phyloP scores from a whole-genome alignment of 371 early-diverging fungal species.

The Mucor racemosus region DNA sequence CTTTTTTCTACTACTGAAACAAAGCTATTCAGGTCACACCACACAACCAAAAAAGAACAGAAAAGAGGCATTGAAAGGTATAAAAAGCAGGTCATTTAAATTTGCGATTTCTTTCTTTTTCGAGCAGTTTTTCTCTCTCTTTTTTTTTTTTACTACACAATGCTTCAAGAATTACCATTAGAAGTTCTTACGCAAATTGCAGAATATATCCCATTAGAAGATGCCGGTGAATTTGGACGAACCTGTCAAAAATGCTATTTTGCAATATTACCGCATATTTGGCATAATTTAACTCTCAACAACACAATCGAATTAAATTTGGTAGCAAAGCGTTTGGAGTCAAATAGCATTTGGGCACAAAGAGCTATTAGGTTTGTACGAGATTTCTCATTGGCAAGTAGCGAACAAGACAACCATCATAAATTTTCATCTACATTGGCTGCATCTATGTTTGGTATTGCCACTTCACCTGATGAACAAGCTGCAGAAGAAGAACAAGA shows the following conservation, averaged over 20 bases:
- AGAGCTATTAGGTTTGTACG: slow-evolving; percentile 27
- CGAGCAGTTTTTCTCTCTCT: slow-evolving; percentile 12
- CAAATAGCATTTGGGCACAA: slow-evolving; percentile 23
- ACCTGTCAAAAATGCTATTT: slow-evolving; percentile 33
- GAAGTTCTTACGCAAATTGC: slow-evolving; percentile 32
- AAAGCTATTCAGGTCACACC: slow-evolving; percentile 1
- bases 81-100: slow-evolving; percentile 11
- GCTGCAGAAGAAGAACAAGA: not conserved
- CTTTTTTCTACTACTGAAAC: not conserved
- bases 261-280: slow-evolving; percentile 31
- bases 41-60: not conserved
- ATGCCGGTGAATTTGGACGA: slow-evolving; percentile 20
- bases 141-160: not conserved
- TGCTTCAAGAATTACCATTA: slow-evolving; percentile 29
- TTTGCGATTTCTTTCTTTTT: not conserved
- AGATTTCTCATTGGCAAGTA: slow-evolving; percentile 15
- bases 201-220: slow-evolving; percentile 17
- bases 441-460: slow-evolving; percentile 26
- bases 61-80: not conserved
- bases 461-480: slow-evolving; percentile 14
- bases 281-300: slow-evolving; percentile 21
- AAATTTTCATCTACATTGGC: slow-evolving; percentile 12
- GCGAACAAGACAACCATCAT: not conserved
- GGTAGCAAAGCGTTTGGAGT: slow-evolving; percentile 15
- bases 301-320: slow-evolving; percentile 15